These are phyloP conservation scores for Gonium pectorale DNA, from an alignment of 139 green algal genomes.

Conservation along the genomic window DNA sequence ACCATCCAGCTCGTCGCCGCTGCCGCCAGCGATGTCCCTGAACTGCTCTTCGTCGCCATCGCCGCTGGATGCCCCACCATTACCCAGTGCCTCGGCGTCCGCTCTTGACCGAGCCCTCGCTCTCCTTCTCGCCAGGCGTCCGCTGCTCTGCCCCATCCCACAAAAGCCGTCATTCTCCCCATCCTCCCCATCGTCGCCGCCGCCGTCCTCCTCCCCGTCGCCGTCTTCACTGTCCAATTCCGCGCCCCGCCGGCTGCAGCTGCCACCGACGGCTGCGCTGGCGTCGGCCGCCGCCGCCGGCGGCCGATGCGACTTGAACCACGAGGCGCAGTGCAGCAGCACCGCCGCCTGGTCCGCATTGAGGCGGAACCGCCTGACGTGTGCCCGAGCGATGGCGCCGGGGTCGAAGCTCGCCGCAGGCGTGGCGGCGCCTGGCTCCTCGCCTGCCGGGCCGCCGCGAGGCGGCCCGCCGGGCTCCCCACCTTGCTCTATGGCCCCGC, in stretches of 20 bases:
- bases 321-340: constrained; percentile 56
- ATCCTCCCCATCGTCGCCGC: neutral
- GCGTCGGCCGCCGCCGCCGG: neutral
- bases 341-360: constrained; percentile 77
- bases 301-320: constrained; percentile 38
- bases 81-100: no score
- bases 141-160: no score
- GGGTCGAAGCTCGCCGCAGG: constrained; percentile 31
- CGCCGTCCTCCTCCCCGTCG: neutral
- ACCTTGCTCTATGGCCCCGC: neutral
- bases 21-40: no score
- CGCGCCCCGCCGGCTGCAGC: neutral
- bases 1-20: no score
- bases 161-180: neutral
- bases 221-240: neutral
- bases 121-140: no score
- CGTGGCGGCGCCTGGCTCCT: neutral
- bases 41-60: no score
- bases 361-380: constrained; percentile 55
- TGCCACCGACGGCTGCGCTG: neutral
- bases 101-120: no score
- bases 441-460: neutral
- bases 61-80: no score
- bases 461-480: neutral
- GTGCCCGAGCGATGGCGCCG: neutral